These are phyloP conservation scores for Lactifluus pinguis DNA, from an alignment of 768 basidiomycete genomes.

Conservation along the genomic window DNA sequence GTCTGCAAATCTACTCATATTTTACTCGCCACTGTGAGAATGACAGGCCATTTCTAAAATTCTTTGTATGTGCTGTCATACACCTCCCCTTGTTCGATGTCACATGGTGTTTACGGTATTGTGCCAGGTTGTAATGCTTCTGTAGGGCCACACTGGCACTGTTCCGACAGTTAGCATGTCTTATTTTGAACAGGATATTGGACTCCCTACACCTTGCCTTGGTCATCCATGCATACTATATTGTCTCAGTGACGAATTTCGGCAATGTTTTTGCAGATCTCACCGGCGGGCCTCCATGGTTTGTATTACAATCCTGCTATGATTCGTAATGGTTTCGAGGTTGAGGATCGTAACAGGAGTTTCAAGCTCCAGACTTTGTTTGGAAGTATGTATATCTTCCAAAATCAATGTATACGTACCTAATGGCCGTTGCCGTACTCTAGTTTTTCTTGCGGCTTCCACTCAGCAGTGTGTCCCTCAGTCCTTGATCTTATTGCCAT, in stretches of 20 bases:
- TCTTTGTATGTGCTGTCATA: not conserved
- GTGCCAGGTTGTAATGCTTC: not conserved
- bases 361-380: not conserved
- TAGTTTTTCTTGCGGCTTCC: not conserved
- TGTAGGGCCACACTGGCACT: not conserved
- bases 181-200: not conserved
- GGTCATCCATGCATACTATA: not conserved
- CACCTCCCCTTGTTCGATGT: too few relatives aligned
- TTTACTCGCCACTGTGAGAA: not conserved
- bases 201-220: not conserved
- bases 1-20: not conserved
- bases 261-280: not conserved
- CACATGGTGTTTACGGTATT: not conserved
- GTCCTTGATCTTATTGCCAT: not conserved
- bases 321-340: not conserved
- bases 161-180: not conserved
- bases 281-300: not conserved
- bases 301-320: not conserved
- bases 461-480: not conserved
- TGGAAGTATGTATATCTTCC: not conserved
- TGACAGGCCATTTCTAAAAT: not conserved
- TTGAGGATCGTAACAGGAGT: not conserved
- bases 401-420: not conserved
- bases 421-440: not conserved
- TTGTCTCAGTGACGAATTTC: not conserved